Evolutionary conservation across 2,329 filamentous ascomycete genomes (phyloP).

Genomic region (Hirsutella thompsonii): DNA sequence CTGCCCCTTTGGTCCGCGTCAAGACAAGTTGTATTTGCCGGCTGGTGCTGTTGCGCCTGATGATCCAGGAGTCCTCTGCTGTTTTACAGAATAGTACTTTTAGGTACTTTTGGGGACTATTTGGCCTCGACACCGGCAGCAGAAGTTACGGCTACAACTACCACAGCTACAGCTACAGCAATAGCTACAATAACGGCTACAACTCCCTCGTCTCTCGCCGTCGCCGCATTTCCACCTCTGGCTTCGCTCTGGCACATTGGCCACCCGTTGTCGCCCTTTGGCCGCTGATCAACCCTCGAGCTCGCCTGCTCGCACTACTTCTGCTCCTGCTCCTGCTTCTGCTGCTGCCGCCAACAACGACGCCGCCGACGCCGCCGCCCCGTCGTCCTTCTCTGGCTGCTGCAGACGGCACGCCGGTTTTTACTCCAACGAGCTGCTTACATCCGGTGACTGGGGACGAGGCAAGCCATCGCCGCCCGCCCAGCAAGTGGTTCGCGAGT

Average conservation of each 20-base stretch:
- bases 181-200: background rate
- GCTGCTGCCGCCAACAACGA: background rate
- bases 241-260: too few species aligned
- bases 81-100: slow-evolving; percentile 1
- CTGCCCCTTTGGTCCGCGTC: background rate
- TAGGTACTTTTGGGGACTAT: background rate
- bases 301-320: too few species aligned
- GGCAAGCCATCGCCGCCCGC: slow-evolving; percentile 1
- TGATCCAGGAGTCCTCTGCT: slow-evolving; percentile 1
- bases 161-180: too few species aligned
- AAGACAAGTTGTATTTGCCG: background rate
- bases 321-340: too few species aligned
- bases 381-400: background rate
- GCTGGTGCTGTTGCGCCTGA: slow-evolving; percentile 1
- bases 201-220: background rate
- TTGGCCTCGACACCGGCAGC: background rate
- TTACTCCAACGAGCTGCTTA: background rate
- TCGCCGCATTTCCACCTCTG: too few species aligned
- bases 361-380: background rate
- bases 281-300: too few species aligned
- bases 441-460: background rate
- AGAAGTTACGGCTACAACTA: too few species aligned
- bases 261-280: too few species aligned
- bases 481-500: slow-evolving; percentile 7
- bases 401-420: background rate